Conservation (phyloP, 106 monocot genomes). For the Allium sativum region DNA sequence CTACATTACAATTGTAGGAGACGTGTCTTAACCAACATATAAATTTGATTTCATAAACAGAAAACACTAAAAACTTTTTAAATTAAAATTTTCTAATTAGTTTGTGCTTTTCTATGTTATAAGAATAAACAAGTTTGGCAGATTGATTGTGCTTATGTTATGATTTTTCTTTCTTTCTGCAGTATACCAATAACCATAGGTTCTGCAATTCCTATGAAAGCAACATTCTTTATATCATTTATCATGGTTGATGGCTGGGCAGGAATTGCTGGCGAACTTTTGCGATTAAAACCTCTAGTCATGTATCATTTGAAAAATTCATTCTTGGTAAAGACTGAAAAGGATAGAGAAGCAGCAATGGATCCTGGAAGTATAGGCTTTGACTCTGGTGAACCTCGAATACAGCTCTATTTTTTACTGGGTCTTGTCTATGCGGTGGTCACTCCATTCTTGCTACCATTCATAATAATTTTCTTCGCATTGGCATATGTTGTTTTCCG, state of each 20-base stretch:
- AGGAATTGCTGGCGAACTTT: conserved; percentile 63
- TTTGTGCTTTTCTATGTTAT: no score
- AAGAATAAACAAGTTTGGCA: background rate
- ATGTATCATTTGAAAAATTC: conserved; percentile 62
- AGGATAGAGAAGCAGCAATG: conserved; percentile 74
- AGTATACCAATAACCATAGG: conserved; percentile 70
- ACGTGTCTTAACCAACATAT: no score
- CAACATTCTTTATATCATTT: conserved; percentile 76
- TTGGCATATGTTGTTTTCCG: conserved; percentile 59
- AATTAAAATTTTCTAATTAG: no score
- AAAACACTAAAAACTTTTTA: no score
- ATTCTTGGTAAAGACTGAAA: conserved; percentile 81
- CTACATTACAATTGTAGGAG: no score
- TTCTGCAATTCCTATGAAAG: conserved; percentile 65
- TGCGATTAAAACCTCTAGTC: conserved; percentile 56
- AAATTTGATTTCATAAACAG: no score
- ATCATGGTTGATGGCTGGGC: conserved; percentile 90
- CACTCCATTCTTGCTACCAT: conserved; percentile 72
- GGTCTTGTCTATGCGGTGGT: conserved; percentile 71
- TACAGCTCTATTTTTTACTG: conserved; percentile 76
- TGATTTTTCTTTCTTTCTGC: conserved; percentile 1
- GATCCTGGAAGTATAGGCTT: conserved; percentile 70
- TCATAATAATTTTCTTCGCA: conserved; percentile 57
- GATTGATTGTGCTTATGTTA: background rate
- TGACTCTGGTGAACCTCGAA: conserved; percentile 41